phyloP scores from a whole-genome alignment of 208 protist species.

The Endotrypanum monterogeii region DNA sequence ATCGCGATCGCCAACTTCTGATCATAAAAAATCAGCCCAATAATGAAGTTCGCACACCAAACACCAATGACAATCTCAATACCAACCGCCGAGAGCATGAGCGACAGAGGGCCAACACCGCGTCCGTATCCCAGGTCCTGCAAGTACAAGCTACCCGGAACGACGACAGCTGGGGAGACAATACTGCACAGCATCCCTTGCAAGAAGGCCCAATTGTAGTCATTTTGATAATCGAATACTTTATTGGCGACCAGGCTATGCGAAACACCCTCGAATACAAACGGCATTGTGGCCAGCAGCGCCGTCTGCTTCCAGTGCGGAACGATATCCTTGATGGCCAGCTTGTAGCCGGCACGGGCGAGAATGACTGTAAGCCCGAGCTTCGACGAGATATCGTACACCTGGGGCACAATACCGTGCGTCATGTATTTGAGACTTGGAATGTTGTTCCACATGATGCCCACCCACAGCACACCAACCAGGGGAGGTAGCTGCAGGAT shows the following conservation, averaged over 20 bases:
- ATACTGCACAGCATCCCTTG: slow-evolving; percentile 79
- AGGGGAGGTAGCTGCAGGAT: slow-evolving; percentile 80
- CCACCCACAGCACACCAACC: slow-evolving; percentile 78
- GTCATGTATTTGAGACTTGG: slow-evolving; percentile 66
- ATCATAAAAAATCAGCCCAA: slow-evolving; percentile 70
- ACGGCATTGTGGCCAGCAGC: slow-evolving; percentile 64
- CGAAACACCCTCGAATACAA: slow-evolving; percentile 59
- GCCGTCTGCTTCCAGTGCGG: slow-evolving; percentile 77
- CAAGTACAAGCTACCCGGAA: slow-evolving; percentile 73
- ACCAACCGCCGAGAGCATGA: slow-evolving; percentile 75
- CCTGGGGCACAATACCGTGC: slow-evolving; percentile 45
- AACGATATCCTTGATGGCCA: slow-evolving; percentile 62
- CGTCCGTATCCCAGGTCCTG: slow-evolving; percentile 74
- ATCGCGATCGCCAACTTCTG: slow-evolving; percentile 51
- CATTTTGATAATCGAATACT: slow-evolving; percentile 63
- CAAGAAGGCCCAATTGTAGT: slow-evolving; percentile 83
- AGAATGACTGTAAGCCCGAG: slow-evolving; percentile 79
- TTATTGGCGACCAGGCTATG: slow-evolving; percentile 76
- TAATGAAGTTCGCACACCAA: slow-evolving; percentile 80
- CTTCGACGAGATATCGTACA: slow-evolving; percentile 67
- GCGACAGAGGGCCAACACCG: slow-evolving; percentile 52
- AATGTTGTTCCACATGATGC: slow-evolving; percentile 85
- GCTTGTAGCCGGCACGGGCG: slow-evolving; percentile 68
- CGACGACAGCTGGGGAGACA: slow-evolving; percentile 74
- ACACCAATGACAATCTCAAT: slow-evolving; percentile 80